Base-by-base conservation (phyloP, 2,329 filamentous ascomycete genomes). In the Ustilaginoidea virens region DNA sequence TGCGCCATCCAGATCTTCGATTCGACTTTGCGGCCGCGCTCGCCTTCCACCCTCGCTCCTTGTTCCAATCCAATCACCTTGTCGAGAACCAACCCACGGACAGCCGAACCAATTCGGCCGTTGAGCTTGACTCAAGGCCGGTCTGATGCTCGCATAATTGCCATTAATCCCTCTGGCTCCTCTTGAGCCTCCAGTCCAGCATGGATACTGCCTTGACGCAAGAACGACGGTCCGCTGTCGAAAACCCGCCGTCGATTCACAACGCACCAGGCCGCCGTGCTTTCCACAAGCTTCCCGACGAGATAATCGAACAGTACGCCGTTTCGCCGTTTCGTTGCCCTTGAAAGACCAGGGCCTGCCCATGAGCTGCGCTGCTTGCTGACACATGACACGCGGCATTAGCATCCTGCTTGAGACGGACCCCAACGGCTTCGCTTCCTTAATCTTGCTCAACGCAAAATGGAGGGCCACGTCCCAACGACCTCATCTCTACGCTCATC, bases 301-400 rank as follows among this genome's bases (percentile, higher is more conserved):
- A 79, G 48, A 79, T 80, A 34, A 76, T 80, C 40, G 57, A 76
- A 44, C 70, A 77, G 74, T 79, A 53, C 50, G 67, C 52, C 25
- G 21, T 26, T n/a, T n/a, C n/a, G n/a, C n/a, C n/a, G n/a, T 23
- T 12, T 9, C 10, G n/a, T 22, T n/a, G 11, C 3, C 11, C 7
- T 3, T 13, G 16, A n/a, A n/a, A n/a, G n/a, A n/a, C n/a, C n/a
- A n/a, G n/a, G n/a, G n/a, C n/a, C n/a, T n/a, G n/a, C n/a, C 19
- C 19, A 11, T 20, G 19, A 20, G 11, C 19, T 28, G 11, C 30
- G 31, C 16, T 5, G 22, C 11, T 9, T 20, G 23, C 18, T 18
- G 5, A 29, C 17, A 10, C 14, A n/a, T n/a, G n/a, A n/a, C n/a
- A n/a, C n/a, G n/a, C n/a, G n/a, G n/a, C n/a, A n/a, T n/a, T n/a